Evolutionary conservation across 805 yeast genomes (phyloP).

Genomic region (Sungouiozyma intestinalis): DNA sequence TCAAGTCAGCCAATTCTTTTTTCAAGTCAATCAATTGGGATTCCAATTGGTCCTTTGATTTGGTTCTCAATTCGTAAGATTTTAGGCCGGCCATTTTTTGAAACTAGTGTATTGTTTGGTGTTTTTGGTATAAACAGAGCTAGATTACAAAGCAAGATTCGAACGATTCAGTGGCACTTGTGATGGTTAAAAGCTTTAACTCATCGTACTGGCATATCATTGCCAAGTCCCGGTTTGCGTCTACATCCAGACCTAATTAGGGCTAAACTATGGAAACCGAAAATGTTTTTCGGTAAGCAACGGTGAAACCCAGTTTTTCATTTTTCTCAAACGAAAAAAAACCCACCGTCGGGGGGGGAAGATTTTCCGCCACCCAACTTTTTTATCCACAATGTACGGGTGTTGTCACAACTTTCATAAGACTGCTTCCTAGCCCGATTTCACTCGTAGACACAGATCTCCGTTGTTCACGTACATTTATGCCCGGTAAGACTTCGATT

Average conservation of each 20-base stretch:
- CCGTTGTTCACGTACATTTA: no score
- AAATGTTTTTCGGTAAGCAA: background rate
- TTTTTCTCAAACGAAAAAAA: background rate
- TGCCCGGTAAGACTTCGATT: background rate
- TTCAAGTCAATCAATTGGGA: conserved; percentile 89
- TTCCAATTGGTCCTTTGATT: conserved; percentile 95
- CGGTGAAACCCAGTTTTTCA: no score
- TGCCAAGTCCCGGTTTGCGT: background rate
- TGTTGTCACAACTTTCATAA: no score
- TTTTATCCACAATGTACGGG: no score
- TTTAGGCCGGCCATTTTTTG: conserved; percentile 71
- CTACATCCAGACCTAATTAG: background rate
- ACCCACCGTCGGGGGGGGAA: no score
- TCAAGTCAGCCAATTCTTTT: conserved; percentile 91
- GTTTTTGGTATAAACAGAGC: conserved; percentile 13
- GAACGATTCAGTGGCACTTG: background rate
- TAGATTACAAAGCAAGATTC: conserved; percentile 8
- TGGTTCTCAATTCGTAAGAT: conserved; percentile 93
- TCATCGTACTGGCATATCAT: no score
- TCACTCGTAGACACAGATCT: no score
- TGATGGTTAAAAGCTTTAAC: no score
- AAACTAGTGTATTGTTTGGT: background rate
- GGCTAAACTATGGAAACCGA: background rate
- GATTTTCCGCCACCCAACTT: no score
- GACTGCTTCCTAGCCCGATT: no score